phyloP scores from a whole-genome alignment of 2,329 filamentous ascomycete genomes.

The Beauveria rudraprayagi region DNA sequence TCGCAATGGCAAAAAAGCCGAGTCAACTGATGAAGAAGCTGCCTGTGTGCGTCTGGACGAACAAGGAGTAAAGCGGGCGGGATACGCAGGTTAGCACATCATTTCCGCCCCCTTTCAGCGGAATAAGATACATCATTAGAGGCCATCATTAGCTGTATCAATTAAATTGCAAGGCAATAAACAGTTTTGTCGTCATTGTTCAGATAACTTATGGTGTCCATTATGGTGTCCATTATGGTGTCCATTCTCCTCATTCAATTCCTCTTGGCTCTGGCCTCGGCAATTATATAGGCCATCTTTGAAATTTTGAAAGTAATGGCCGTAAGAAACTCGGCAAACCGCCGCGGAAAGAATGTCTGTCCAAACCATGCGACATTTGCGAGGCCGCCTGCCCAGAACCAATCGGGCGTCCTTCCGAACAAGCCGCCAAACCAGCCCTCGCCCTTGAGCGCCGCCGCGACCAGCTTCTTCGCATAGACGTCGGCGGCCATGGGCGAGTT shows the following conservation, averaged over 20 bases:
- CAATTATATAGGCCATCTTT: slow-evolving; percentile 18
- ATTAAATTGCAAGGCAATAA: not conserved
- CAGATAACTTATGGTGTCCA: too few species aligned
- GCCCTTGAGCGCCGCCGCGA: slow-evolving; percentile 33
- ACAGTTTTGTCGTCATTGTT: not conserved
- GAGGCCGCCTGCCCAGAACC: slow-evolving; percentile 14
- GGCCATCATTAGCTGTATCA: too few species aligned
- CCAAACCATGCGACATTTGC: not conserved
- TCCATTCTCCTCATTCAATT: slow-evolving; percentile 5
- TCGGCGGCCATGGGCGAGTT: slow-evolving; percentile 35
- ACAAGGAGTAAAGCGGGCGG: not conserved
- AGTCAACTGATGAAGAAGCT: not conserved
- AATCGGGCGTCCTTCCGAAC: slow-evolving; percentile 16
- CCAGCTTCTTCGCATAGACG: slow-evolving; percentile 35
- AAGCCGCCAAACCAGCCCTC: slow-evolving; percentile 22
- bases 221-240: too few species aligned
- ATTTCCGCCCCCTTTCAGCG: not conserved
- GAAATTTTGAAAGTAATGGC: slow-evolving; percentile 24
- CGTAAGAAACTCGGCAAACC: slow-evolving; percentile 22
- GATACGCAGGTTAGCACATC: not conserved
- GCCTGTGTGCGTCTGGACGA: not conserved
- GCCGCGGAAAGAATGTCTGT: slow-evolving; percentile 16
- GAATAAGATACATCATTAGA: not conserved
- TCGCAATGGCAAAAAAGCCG: not conserved
- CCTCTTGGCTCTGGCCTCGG: slow-evolving; percentile 19